Conservation (phyloP, 2,329 filamentous ascomycete genomes). For the Pseudogymnoascus sp. region DNA sequence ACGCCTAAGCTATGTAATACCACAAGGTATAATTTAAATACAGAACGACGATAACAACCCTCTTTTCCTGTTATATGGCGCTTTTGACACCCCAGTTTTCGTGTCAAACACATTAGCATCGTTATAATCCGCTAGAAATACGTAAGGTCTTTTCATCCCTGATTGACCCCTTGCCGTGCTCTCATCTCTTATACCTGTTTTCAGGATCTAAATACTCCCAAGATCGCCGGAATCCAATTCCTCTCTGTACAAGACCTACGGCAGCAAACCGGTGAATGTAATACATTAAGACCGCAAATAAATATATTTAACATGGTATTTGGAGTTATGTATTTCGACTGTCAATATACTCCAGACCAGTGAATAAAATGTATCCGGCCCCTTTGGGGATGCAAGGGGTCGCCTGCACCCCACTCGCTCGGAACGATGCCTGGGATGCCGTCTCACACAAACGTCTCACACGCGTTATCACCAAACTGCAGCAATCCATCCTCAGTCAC, state of each 20-base stretch:
- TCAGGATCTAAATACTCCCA: not conserved
- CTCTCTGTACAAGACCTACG: no score
- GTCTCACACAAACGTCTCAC: not conserved
- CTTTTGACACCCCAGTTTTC: not conserved
- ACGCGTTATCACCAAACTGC: not conserved
- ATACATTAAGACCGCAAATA: not conserved
- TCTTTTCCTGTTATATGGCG: not conserved
- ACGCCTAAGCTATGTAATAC: not conserved
- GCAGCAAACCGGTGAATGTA: not conserved
- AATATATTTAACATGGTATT: not conserved
- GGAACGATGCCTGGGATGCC: not conserved
- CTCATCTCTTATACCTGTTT: not conserved
- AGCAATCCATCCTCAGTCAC: conserved; percentile 5
- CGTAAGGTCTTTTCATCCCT: not conserved
- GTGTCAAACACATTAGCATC: not conserved
- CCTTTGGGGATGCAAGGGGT: not conserved
- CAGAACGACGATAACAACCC: not conserved
- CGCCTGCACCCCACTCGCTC: not conserved
- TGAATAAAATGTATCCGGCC: not conserved
- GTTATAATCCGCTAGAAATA: not conserved
- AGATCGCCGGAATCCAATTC: not conserved
- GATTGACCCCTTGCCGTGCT: not conserved
- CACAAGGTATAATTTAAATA: not conserved
- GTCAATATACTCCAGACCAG: not conserved
- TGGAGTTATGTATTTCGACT: not conserved